Evolutionary conservation across 148 eudicot genomes (phyloP), one percentile per base, ranked within the genome.

Genomic region (Rhododendron molle): DNA sequence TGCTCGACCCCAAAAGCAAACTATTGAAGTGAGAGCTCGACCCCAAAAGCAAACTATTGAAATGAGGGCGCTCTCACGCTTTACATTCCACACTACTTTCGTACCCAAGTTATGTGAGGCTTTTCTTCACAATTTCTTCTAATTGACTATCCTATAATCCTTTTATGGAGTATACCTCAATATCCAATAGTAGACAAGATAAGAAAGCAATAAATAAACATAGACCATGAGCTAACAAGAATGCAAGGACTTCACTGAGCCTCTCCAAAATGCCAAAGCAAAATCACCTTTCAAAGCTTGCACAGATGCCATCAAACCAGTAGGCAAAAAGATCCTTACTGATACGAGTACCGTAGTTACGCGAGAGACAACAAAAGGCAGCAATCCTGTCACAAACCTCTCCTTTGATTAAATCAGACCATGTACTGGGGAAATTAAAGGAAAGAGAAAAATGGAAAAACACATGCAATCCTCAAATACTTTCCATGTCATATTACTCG

Each of bases 251-350:
- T 15, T 40, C 36, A 72, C 12, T 12, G 26, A 83, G 21, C 85
- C 40, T 44, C 43, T 72, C 40, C 36, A 71, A 72, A 30, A 83
- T 72, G 81, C 69, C 21, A 88, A 77, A 43, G 56, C 26, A 86
- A 40, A 88, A 58, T 86, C 87, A 96, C 99, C 96, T 93, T 83
- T 94, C 99, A 85, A 97, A 90, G 89, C 86, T 88, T 87, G 90
- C 89, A 90, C 91, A 91, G 81, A 97, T 91, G 88, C 93, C 94
- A 88, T 90, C 94, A 93, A 95, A 94, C 95, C 99, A 97, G 88
- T 89, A 91, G 86, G 87, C 80, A 38, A 93, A 88, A 77, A 93
- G 92, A 88, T 92, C 95, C 88, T 88, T 91, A 77, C 89, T 87
- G 85, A 97, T 83, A 65, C 94, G 94, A 73, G 67, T 83, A 84